Base-by-base conservation (phyloP, 1,284 basidiomycete species). In the Phlebopus sp. region DNA sequence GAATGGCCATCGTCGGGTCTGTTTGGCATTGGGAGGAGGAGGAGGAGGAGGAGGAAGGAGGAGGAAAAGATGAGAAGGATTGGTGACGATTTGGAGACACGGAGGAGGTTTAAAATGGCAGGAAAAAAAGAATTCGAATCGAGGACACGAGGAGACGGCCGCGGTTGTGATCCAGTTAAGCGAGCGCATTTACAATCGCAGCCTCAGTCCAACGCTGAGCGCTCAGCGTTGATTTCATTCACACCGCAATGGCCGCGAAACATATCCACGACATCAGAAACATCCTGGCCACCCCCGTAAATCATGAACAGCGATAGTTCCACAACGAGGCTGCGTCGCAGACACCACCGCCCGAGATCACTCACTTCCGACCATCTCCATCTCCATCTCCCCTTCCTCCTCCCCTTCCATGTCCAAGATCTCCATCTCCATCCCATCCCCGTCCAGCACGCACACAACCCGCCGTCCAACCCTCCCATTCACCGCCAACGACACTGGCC, bases 361-460 rank as follows among this genome's bases (percentile, higher is more conserved):
- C 42, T 49, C 29, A 14, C 57, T 54, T 64, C 61, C 62, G 54
- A 62, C 21, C 21, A 55, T 62, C 50, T 52, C 46, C 61, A 45
- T 62, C 43, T 29, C 67, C 54, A 56, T 55, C 53, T 55, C 58
- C 31, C n/a, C 54, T 35, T 59, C 58, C 37, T 57, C 67, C 59
- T 59, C 82, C 75, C 77, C 84, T 69, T 88, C 88, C 69, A 91
- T 74, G 72, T 91, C 88, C 58, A 90, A 70, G 44, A 84, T 75
- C 70, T 91, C 86, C 71, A 89, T 63, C 52, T 68, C 69, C 54
- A 69, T 72, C 53, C 85, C 85, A 43, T 72, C 71, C 50, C 64
- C 69, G 62, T 86, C 84, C 63, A 90, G 63, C 49, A 90, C 77
- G 63, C 86, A 88, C 14, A 80, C 86, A 44, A 89, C 81, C 60